Base-by-base conservation (phyloP, 495 filamentous ascomycete species). In the Aspergillus homomorphus region DNA sequence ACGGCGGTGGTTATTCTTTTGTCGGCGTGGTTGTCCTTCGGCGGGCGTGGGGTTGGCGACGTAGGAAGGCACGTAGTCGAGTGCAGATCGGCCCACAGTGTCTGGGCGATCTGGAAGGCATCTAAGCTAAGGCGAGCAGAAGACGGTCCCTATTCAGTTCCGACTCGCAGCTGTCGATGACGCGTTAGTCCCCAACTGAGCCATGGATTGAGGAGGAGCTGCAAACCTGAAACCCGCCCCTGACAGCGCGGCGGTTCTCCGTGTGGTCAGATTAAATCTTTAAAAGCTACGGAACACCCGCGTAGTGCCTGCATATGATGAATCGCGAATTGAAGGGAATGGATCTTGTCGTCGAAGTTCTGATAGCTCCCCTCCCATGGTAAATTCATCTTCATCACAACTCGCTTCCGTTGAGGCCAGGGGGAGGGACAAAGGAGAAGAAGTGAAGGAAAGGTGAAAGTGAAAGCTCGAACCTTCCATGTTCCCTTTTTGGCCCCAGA, bases 51-150 rank as follows among this genome's bases (percentile, higher is more conserved):
- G 52, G 53, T 53, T 44, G 26, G 44, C 18, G 54, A 43, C 54
- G 54, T 51, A 56, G 44, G 41, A 45, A 55, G 53, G 53, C 42
- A 55, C 53, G 53, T 45, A 56, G 54, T 19, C 45, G 26, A 45
- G 43, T 18, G 44, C 48, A 23, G 61, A 63, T 63, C 61, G 61
- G 50, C 57, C 57, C 61, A 63, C 56, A 26, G 26, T 26, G 48
- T 45, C 50, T 52, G 43, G 56, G 45, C 49, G 61, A 63, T 63
- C 57, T 59, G 28, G 51, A 62, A 14, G 18, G 30, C 41, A 18
- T 18, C 41, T 28, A 44, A 41, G 10, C 23, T 23, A 51, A 0
- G 23, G 22, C 14, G 49, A 38, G 15, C 33, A 12, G 33, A 51
- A 28, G 49, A 51, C 15, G 33, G 12, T 38, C 33, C 33, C 12